Evolutionary conservation across 768 basidiomycete genomes (phyloP).

Genomic region (Xanthoconium purpureum): DNA sequence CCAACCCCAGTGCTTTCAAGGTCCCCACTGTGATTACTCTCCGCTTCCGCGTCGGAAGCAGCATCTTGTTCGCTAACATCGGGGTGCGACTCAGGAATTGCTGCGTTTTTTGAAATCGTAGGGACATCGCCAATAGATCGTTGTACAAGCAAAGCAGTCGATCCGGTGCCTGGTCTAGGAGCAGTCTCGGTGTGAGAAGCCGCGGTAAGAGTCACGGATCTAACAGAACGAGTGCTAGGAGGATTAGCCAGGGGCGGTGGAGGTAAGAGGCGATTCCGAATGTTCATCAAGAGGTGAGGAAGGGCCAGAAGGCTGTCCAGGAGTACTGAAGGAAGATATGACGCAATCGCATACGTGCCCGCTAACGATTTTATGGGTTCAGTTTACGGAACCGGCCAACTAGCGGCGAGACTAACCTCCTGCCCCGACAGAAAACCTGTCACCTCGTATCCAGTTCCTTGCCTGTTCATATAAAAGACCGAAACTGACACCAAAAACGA

Average conservation of each 20-base stretch:
- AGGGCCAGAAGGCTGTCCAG: constrained; percentile 65
- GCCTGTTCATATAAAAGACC: constrained; percentile 40
- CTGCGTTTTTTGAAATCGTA: constrained; percentile 11
- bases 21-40: constrained; percentile 59
- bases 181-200: constrained; percentile 10
- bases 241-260: constrained; percentile 39
- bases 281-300: constrained; percentile 59
- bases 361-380: constrained; percentile 41
- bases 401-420: constrained; percentile 53
- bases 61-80: constrained; percentile 36
- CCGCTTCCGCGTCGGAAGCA: constrained; percentile 65
- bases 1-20: constrained; percentile 48
- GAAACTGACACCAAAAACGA: constrained; percentile 44
- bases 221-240: constrained; percentile 25
- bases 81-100: constrained; percentile 6
- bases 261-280: constrained; percentile 60
- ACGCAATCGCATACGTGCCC: constrained; percentile 65
- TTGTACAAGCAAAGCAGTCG: not conserved
- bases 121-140: constrained; percentile 4
- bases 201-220: constrained; percentile 12
- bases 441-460: constrained; percentile 59
- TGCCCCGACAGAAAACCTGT: constrained; percentile 71
- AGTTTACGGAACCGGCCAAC: not conserved
- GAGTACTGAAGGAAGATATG: constrained; percentile 61
- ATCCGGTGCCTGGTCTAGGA: not conserved